Base-by-base conservation (phyloP, 163 green algal genomes). In the Prototheca wickerhamii region DNA sequence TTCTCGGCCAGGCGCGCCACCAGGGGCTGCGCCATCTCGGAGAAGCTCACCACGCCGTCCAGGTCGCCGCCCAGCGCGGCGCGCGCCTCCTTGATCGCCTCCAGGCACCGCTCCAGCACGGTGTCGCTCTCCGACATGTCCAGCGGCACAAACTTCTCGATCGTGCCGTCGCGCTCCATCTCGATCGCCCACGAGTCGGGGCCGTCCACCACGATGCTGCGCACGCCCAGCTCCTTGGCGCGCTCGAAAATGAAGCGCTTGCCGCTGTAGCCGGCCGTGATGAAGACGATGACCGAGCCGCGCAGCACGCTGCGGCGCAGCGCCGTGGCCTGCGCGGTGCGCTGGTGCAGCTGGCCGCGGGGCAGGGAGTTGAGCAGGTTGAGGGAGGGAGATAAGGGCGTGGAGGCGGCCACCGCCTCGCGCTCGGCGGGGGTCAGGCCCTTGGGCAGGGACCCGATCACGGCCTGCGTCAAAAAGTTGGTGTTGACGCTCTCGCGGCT, bases 221-320 rank as follows among this genome's bases (percentile, higher is more conserved):
- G 68, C 20, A 92, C 68, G 17, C 87, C 87, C 46, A 94, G 79
- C 75, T 87, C 72, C 60, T 76, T 74, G 25, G 64, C 64, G 6
- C 35, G 34, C 67, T 82, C 75, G 55, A 75, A 78, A 33, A 82
- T 70, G 63, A 82, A 82, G 54, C 71, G 67, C 68, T 82, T 82
- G 53, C 74, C 74, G 3, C 49, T 35, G 71, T 83, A 84, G 46
- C 79, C 80, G 28, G 88, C 87, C 3, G 88, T 94, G 31, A 96
- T 78, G 58, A 95, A 93, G 26, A 94, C 86, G 12, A 96, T 74
- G 2, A 95, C 85, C 0, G 80, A 78, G 54, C 87, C 89, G 42
- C 78, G 76, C 46, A 96, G 80, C 67, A 93, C 82, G 62, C 86
- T 23, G 40, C 43, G 49, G 28, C 37, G 63, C 49, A 58, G 49